Evolutionary conservation across 139 green algal species (phyloP).

Genomic region (Haematococcus lacustris): DNA sequence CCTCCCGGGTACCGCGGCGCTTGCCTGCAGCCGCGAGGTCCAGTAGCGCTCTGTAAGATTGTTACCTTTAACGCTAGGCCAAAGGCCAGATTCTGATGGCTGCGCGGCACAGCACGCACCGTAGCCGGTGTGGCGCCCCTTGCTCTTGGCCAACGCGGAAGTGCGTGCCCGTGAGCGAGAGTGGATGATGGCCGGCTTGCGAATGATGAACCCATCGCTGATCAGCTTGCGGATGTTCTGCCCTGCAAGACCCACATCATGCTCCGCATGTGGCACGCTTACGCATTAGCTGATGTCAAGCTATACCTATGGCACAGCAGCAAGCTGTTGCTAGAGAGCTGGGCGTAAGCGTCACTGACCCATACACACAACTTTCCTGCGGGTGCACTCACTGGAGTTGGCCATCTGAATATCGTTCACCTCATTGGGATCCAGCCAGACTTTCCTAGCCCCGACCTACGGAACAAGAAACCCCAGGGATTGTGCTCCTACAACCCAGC

Average conservation of each 20-base stretch:
- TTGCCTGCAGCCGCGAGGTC: conserved; percentile 68
- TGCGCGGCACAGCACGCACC: conserved; percentile 60
- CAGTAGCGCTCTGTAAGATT: not conserved
- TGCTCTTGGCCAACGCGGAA: conserved; percentile 86
- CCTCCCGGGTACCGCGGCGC: conserved; percentile 93
- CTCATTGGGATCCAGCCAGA: conserved; percentile 99
- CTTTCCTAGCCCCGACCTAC: conserved; percentile 48
- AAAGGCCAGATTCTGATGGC: not conserved
- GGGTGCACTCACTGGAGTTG: conserved; percentile 86
- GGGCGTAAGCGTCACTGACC: no score
- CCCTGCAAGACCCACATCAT: conserved; percentile 53
- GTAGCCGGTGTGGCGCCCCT: conserved; percentile 96
- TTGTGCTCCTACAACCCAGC: not conserved
- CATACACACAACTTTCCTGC: no score
- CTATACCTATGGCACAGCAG: no score
- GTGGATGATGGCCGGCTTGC: conserved; percentile 95
- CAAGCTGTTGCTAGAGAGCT: no score
- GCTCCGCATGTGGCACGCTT: not conserved
- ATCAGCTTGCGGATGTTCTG: conserved; percentile 98
- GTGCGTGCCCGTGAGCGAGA: conserved; percentile 79
- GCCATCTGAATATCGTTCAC: conserved; percentile 99
- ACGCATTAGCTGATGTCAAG: not conserved
- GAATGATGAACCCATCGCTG: conserved; percentile 98
- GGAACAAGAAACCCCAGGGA: not conserved
- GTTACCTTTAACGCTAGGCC: not conserved